Conservation (phyloP, 805 yeast species). For the Monosporozyma siamensis region DNA sequence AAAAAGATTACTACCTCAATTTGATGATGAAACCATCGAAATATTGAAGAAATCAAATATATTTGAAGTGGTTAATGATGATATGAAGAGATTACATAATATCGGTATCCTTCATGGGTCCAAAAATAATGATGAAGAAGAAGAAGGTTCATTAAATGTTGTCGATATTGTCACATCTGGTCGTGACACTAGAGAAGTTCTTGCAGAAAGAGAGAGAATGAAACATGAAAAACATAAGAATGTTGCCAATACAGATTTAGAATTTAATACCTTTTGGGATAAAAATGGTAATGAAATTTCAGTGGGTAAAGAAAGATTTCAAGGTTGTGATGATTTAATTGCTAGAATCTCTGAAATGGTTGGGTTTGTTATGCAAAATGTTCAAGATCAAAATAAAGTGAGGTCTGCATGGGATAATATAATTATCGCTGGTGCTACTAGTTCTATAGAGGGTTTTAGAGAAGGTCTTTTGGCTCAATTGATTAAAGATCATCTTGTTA, state of each 20-base stretch:
- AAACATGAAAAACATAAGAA: conserved; percentile 28
- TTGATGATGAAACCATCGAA: conserved; percentile 54
- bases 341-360: conserved; percentile 44
- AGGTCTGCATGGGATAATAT: conserved; percentile 82
- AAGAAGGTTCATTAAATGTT: conserved; percentile 75
- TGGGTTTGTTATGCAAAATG: conserved; percentile 41
- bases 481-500: conserved; percentile 44
- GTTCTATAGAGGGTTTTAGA: conserved; percentile 64
- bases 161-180: conserved; percentile 82
- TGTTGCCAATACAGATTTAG: conserved; percentile 55
- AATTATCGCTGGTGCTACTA: conserved; percentile 70
- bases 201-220: conserved; percentile 52
- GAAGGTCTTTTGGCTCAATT: conserved; percentile 57
- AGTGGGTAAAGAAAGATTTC: conserved; percentile 86
- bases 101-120: conserved; percentile 25
- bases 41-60: conserved; percentile 64
- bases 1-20: conserved; percentile 45
- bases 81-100: conserved; percentile 50
- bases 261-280: conserved; percentile 63
- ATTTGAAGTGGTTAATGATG: conserved; percentile 69
- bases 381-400: conserved; percentile 61
- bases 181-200: conserved; percentile 52
- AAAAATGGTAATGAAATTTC: conserved; percentile 43
- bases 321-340: conserved; percentile 60
- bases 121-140: conserved; percentile 33